Evolutionary conservation across 1,284 basidiomycete species (phyloP).

Genomic region (Xerocomus amazonicus): DNA sequence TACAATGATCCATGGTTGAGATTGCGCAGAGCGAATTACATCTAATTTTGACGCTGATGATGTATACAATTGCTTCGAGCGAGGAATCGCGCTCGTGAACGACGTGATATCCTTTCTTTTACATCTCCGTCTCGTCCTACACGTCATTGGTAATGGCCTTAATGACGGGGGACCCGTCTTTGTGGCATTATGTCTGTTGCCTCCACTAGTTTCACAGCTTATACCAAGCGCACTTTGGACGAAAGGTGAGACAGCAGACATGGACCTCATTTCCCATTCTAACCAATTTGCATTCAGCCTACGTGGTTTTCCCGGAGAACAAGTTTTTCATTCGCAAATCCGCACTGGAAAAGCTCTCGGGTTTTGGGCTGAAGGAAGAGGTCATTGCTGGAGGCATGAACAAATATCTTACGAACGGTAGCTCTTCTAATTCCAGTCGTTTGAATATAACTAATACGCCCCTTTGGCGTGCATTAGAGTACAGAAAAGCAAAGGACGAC

Average conservation of each 20-base stretch:
- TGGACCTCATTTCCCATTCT: background rate
- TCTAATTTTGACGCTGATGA: background rate
- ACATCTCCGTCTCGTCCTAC: slow-evolving; percentile 20
- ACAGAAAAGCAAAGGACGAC: slow-evolving; percentile 25
- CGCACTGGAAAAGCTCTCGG: slow-evolving; percentile 26
- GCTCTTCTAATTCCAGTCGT: background rate
- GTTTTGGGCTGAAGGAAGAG: slow-evolving; percentile 28
- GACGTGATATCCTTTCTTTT: slow-evolving; percentile 19
- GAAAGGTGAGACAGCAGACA: slow-evolving; percentile 13
- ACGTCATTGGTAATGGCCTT: slow-evolving; percentile 16
- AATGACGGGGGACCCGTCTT: slow-evolving; percentile 20
- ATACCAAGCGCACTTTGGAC: slow-evolving; percentile 16
- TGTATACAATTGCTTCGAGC: slow-evolving; percentile 13
- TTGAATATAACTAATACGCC: background rate
- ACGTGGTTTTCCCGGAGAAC: slow-evolving; percentile 17
- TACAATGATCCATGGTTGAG: background rate
- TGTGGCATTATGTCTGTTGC: slow-evolving; percentile 20
- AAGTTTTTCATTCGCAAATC: slow-evolving; percentile 25
- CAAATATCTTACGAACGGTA: slow-evolving; percentile 32
- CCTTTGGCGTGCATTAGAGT: slow-evolving; percentile 25
- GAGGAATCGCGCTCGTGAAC: slow-evolving; percentile 6
- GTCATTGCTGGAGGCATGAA: slow-evolving; percentile 33
- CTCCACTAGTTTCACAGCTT: slow-evolving; percentile 1
- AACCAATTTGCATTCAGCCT: slow-evolving; percentile 9
- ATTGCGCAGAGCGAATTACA: slow-evolving; percentile 2